Evolutionary conservation across 805 yeast genomes (phyloP).

Genomic region (Starmerella powellii): DNA sequence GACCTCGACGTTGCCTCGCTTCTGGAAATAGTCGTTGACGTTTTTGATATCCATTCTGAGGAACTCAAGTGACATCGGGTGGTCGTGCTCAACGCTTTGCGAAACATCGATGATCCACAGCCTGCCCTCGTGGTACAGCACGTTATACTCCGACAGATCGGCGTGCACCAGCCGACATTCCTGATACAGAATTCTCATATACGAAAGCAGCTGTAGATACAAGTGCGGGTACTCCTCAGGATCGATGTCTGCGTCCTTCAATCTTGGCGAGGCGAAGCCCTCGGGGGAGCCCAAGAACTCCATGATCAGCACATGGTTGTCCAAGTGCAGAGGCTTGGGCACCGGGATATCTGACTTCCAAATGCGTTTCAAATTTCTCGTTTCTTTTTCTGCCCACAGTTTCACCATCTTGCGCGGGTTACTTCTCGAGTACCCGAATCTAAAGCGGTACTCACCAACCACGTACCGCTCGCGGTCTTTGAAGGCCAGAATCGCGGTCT

Average conservation of each 20-base stretch:
- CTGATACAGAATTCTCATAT: slow-evolving; percentile 79
- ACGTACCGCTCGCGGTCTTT: slow-evolving; percentile 94
- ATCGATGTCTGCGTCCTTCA: slow-evolving; percentile 69
- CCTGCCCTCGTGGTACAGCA: slow-evolving; percentile 61
- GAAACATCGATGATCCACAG: slow-evolving; percentile 91
- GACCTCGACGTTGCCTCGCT: slow-evolving; percentile 54
- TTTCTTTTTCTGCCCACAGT: slow-evolving; percentile 97
- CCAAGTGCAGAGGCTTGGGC: slow-evolving; percentile 82
- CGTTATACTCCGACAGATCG: slow-evolving; percentile 89
- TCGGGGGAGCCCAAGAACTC: slow-evolving; percentile 65
- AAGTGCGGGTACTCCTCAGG: slow-evolving; percentile 46
- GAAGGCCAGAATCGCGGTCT: slow-evolving; percentile 92
- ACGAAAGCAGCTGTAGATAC: slow-evolving; percentile 67
- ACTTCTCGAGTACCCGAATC: slow-evolving; percentile 70
- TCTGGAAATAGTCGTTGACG: slow-evolving; percentile 73
- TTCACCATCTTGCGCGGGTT: slow-evolving; percentile 97
- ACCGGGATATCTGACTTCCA: slow-evolving; percentile 72
- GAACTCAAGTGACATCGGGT: slow-evolving; percentile 91
- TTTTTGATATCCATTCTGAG: slow-evolving; percentile 95
- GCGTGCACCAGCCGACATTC: slow-evolving; percentile 90
- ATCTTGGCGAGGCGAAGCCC: slow-evolving; percentile 84
- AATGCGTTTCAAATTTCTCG: slow-evolving; percentile 77
- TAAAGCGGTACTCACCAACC: slow-evolving; percentile 86
- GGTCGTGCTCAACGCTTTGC: slow-evolving; percentile 95
- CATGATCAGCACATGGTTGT: slow-evolving; percentile 88